These are phyloP conservation scores for Blastobotrys proliferans DNA, from an alignment of 1,139 yeast species.

Conservation along the genomic window DNA sequence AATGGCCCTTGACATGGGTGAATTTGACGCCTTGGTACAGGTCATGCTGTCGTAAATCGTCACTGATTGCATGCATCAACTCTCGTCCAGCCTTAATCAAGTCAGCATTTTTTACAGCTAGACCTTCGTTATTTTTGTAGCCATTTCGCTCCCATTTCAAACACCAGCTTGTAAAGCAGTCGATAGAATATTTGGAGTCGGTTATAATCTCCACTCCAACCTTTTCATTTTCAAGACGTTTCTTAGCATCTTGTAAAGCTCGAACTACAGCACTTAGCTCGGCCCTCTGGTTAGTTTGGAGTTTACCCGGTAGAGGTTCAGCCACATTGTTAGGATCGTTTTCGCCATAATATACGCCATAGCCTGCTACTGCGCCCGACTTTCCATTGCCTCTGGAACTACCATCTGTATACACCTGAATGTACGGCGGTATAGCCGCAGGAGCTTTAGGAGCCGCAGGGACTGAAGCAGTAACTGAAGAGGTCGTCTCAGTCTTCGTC, in stretches of 20 bases:
- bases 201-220: constrained; percentile 35
- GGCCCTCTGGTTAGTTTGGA: constrained; percentile 76
- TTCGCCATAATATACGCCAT: constrained; percentile 67
- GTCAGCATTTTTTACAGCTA: constrained; percentile 9
- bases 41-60: constrained; percentile 31
- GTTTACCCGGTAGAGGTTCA: constrained; percentile 38
- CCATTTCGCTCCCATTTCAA: constrained; percentile 50
- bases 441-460: too few relatives aligned
- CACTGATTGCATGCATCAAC: constrained; percentile 20
- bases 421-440: too few relatives aligned
- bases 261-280: constrained; percentile 64
- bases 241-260: constrained; percentile 41
- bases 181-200: constrained; percentile 56
- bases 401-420: constrained; percentile 69
- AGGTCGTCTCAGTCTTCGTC: not conserved
- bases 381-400: constrained; percentile 57
- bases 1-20: constrained; percentile 69
- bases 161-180: constrained; percentile 50
- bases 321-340: constrained; percentile 52
- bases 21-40: constrained; percentile 38
- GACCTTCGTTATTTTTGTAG: constrained; percentile 36
- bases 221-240: constrained; percentile 16
- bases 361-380: constrained; percentile 51
- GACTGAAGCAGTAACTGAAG: constrained; percentile 1
- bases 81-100: constrained; percentile 19